Evolutionary conservation across 169 alveolate species (phyloP), one percentile per base, ranked within the genome.

Genomic region (Eimeria acervulina): DNA sequence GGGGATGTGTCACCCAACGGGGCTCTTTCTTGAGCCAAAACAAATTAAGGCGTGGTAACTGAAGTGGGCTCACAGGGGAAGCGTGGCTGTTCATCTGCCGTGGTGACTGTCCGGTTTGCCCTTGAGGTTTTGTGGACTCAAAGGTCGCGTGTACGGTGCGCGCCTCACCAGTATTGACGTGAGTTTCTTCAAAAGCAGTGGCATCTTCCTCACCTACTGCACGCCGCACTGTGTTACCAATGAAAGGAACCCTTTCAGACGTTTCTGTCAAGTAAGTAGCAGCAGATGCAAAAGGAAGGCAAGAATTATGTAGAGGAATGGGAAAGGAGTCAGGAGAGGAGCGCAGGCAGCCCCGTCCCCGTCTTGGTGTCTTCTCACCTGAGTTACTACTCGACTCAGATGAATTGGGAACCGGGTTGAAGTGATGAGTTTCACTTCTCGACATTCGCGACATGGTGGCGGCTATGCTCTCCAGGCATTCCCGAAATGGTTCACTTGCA

Each of bases 11-110:
- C 61, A 8, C 31, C 26, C 90, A 72, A 10, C 52, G 51, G 15
- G 90, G 63, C 47, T 81, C 90, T 47, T 81, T 81, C 70, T 31
- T 81, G 68, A 47, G 47, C 90, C 90, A 81, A 81, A 81, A 81
- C 36, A 81, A 28, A 47, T 81, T 81, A 28, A 81, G 90, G 44
- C 90, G 90, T 33, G 90, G 90, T n/a, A 81, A n/a, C 4, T 10
- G 26, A 44, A 44, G 31, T 21, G 51, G 12, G 5, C 31, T 19
- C 51, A 7, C n/a, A 0, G 90, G 90, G 8, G 66, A 21, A 13
- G 21, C 74, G 42, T 47, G 70, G 47, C 28, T 31, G 55, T 26
- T 52, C 21, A 70, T 81, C 72, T 13, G 70, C 31, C 2, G 90
- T 23, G 72, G 17, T 44, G 90, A 52, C 13, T 44, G 40, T n/a